Evolutionary conservation across 768 basidiomycete genomes (phyloP).

Genomic region (Baorangia bicolor): DNA sequence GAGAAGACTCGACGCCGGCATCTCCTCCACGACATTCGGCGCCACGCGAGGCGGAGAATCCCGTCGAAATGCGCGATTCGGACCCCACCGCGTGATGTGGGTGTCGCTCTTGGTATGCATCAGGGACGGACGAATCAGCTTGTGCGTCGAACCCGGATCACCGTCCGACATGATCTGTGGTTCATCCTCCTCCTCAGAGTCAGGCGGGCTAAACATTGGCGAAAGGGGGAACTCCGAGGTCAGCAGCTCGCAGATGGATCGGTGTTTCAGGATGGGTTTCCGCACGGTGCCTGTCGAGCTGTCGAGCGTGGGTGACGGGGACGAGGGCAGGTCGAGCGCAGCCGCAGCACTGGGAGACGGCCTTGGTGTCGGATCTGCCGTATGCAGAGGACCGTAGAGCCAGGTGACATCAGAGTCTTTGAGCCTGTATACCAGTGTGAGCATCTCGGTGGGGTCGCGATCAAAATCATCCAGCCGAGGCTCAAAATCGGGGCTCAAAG

Average conservation of each 20-base stretch:
- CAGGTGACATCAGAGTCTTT: conserved; percentile 99
- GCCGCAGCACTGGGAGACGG: conserved; percentile 39
- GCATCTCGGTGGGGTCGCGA: background rate
- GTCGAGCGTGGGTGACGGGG: conserved; percentile 30
- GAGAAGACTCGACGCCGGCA: conserved; percentile 12
- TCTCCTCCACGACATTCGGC: background rate
- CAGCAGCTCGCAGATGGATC: conserved; percentile 88
- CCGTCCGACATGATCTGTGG: conserved; percentile 21
- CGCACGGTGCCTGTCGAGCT: conserved; percentile 28
- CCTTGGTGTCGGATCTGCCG: conserved; percentile 70
- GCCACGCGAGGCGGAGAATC: conserved; percentile 68
- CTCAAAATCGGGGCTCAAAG: background rate
- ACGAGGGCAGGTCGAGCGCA: conserved; percentile 36
- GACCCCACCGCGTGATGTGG: conserved; percentile 60
- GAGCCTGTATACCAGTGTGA: conserved; percentile 59
- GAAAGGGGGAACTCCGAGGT: conserved; percentile 65
- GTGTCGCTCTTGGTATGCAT: conserved; percentile 89
- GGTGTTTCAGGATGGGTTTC: conserved; percentile 96
- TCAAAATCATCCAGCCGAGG: background rate
- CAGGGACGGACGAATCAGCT: conserved; percentile 50
- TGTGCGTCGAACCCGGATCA: conserved; percentile 8
- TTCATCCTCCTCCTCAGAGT: conserved; percentile 48
- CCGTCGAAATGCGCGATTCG: conserved; percentile 49
- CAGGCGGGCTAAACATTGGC: conserved; percentile 59
- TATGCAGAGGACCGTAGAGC: conserved; percentile 96